Conservation (phyloP, 169 alveolate species). For the Plasmodium gallinaceum region DNA sequence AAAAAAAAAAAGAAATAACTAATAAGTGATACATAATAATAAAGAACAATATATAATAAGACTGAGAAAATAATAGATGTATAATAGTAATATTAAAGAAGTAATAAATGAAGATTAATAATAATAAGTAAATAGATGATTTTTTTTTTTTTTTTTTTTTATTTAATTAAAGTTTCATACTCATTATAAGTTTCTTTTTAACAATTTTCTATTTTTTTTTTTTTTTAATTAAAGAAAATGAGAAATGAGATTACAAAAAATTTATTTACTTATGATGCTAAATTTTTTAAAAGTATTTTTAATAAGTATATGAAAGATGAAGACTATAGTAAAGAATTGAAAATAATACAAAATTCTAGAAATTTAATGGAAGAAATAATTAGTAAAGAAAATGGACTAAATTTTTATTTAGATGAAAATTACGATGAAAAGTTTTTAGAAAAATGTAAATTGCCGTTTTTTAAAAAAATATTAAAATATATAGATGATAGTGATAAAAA, state of each 20-base stretch:
- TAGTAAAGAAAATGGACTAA: conserved; percentile 69
- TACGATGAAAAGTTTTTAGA: conserved; percentile 35
- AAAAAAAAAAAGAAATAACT: too few species aligned
- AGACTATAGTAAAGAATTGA: conserved; percentile 50
- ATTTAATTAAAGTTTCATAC: neutral
- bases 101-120: too few species aligned
- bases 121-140: too few species aligned
- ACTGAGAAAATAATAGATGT: too few species aligned
- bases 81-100: too few species aligned
- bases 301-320: conserved; percentile 61
- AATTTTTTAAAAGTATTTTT: conserved; percentile 49
- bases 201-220: neutral
- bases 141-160: neutral
- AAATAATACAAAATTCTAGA: conserved; percentile 22
- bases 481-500: neutral
- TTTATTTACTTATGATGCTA: conserved; percentile 57
- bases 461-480: conserved; percentile 37
- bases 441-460: conserved; percentile 34
- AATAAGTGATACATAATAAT: too few species aligned
- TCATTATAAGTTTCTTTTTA: neutral
- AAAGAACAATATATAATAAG: too few species aligned
- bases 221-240: conserved; percentile 16
- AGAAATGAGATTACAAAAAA: conserved; percentile 53
- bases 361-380: conserved; percentile 51
- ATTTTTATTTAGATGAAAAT: conserved; percentile 48